These are phyloP conservation scores for Gypsophila paniculata DNA, from an alignment of 179 eudicot genomes.

Conservation along the genomic window DNA sequence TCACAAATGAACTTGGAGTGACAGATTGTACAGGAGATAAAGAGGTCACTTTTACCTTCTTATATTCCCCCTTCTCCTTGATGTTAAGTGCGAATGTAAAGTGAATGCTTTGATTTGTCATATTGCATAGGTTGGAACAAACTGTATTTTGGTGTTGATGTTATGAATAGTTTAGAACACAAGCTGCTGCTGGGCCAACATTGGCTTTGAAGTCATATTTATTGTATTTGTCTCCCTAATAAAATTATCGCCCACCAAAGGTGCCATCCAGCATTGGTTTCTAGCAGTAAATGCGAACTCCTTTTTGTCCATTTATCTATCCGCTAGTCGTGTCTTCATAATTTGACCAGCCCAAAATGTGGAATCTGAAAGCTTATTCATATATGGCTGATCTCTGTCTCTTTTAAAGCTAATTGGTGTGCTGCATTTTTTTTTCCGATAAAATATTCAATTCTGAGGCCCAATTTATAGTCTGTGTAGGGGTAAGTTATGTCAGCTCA, in stretches of 20 bases:
- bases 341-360: not conserved
- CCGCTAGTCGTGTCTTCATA: not conserved
- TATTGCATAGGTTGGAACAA: not conserved
- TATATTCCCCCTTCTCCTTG: not conserved
- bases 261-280: not conserved
- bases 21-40: constrained; percentile 29
- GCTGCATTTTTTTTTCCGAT: not conserved
- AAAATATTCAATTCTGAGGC: not conserved
- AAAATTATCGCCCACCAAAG: not conserved
- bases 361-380: not conserved
- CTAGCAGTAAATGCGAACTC: not conserved
- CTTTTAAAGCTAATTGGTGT: not conserved
- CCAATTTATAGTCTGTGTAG: not conserved
- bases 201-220: not conserved
- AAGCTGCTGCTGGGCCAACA: not conserved
- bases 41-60: constrained; percentile 36
- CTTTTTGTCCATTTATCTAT: not conserved
- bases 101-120: not conserved
- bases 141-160: not conserved
- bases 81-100: not conserved
- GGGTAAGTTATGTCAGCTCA: not conserved
- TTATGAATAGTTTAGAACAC: not conserved
- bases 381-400: not conserved
- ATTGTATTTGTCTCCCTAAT: not conserved
- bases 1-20: constrained; percentile 31